Evolutionary conservation across 768 basidiomycete genomes (phyloP), one percentile per base, ranked within the genome.

Genomic region (Cubamyces lactineus): DNA sequence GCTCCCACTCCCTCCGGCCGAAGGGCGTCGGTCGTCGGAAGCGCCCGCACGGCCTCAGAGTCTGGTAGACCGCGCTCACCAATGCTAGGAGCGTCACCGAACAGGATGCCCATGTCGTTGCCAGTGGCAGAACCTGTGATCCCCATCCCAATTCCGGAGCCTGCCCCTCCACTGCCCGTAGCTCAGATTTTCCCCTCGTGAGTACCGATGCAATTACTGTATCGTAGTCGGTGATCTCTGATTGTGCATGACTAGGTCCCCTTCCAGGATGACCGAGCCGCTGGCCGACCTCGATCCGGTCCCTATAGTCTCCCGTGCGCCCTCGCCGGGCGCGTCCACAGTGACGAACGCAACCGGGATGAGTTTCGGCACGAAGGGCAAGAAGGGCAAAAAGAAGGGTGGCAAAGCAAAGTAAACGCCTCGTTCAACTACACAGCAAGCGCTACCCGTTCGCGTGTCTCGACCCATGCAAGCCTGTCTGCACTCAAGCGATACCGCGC

Each of bases 311-410:
- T 42, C 47, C 13, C 63, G 63, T 41, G 58, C 58, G 48, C 48
- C 63, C 11, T 64, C 63, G 2, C 63, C 63, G 17, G 48, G 54
- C 13, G 41, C 49, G 24, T 60, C 58, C 8, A 38, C 52, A n/a
- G 38, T 59, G 19, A 60, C 57, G 4, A 52, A 57, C 11, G 47
- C 64, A 1, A 59, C 64, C 1, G 46, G 34, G 19, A 45, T 51
- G 8, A n/a, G 56, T 13, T 47, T 40, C 41, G 16, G 28, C 1
- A 53, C 63, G 12, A 68, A 59, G 56, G 60, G 53, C 34, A 67
- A 67, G 63, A 66, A 66, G 53, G 55, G 50, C 16, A 68, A 66
- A 56, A 66, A 65, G 46, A 64, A 63, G 40, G 52, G 53, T 0
- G 59, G 48, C n/a, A 54, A 63, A 34, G 54, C 30, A 16, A 59